phyloP scores from a whole-genome alignment of 2,329 filamentous ascomycete genomes.

The Furcasterigmium furcatum region DNA sequence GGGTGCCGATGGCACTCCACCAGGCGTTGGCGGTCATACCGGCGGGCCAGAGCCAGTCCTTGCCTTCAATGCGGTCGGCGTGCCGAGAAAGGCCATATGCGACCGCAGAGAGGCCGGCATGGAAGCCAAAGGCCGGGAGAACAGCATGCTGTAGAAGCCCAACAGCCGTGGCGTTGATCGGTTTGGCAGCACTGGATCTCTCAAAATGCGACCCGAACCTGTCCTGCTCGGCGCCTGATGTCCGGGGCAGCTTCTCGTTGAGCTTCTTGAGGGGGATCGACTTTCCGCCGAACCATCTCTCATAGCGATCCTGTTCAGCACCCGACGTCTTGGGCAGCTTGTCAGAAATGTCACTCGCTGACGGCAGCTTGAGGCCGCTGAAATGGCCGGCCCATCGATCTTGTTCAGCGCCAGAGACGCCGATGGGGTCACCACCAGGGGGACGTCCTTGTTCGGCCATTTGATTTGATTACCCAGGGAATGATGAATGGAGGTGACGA shows the following conservation, averaged over 20 bases:
- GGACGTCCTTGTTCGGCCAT: conserved; percentile 19
- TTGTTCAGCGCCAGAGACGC: conserved; percentile 14
- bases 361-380: conserved; percentile 10
- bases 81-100: conserved; percentile 48
- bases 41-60: conserved; percentile 57
- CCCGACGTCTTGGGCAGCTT: conserved; percentile 9
- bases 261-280: conserved; percentile 2
- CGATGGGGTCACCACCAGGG: conserved; percentile 14
- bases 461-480: conserved; percentile 1
- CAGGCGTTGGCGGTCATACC: conserved; percentile 55
- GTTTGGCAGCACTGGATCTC: conserved; percentile 7
- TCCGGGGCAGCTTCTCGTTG: conserved; percentile 5
- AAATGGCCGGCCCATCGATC: conserved; percentile 14
- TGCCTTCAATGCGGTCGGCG: conserved; percentile 54
- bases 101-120: conserved; percentile 46
- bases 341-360: conserved; percentile 12
- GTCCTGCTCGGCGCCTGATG: conserved; percentile 13
- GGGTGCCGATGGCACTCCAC: conserved; percentile 56
- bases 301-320: conserved; percentile 8
- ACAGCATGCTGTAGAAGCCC: conserved; percentile 51
- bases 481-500: too few species aligned
- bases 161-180: conserved; percentile 21
- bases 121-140: conserved; percentile 50
- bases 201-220: conserved; percentile 18
- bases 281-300: conserved; percentile 6